phyloP scores from a whole-genome alignment of 441 rosid genomes.

The Mallotus repandus region DNA sequence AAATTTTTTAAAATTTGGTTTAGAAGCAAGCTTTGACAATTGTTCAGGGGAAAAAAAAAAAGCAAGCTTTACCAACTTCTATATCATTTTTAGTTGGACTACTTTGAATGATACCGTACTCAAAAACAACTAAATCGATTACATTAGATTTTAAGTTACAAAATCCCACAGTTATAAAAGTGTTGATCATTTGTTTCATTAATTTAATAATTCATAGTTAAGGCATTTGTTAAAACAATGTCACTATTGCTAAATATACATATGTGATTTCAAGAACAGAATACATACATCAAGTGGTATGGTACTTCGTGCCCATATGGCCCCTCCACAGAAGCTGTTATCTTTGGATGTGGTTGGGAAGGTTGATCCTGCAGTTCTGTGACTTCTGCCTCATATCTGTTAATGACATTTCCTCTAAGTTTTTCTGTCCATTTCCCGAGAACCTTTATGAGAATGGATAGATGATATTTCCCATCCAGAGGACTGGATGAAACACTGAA shows the following conservation, averaged over 20 bases:
- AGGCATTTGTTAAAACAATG: background rate
- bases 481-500: constrained; percentile 55
- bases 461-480: constrained; percentile 39
- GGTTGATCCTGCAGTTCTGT: constrained; percentile 29
- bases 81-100: background rate
- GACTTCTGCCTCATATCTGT: constrained; percentile 35
- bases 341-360: constrained; percentile 25
- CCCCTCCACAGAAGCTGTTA: constrained; percentile 72
- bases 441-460: constrained; percentile 49
- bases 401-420: constrained; percentile 34
- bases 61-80: background rate
- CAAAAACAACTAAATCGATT: background rate
- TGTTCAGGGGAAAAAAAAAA: too few relatives aligned
- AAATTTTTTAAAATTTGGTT: background rate
- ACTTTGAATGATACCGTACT: background rate
- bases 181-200: background rate
- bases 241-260: background rate
- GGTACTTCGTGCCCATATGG: constrained; percentile 81
- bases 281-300: constrained; percentile 65
- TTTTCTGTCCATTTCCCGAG: constrained; percentile 56
- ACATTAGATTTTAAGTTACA: background rate
- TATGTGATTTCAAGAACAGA: background rate
- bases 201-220: background rate
- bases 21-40: background rate
- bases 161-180: background rate